A percentile compares a stretch with the other conserved stretches of the same genome.
phyloP scores from a whole-genome alignment of 2,329 filamentous ascomycete genomes.

The Falciphora oryzae region DNA sequence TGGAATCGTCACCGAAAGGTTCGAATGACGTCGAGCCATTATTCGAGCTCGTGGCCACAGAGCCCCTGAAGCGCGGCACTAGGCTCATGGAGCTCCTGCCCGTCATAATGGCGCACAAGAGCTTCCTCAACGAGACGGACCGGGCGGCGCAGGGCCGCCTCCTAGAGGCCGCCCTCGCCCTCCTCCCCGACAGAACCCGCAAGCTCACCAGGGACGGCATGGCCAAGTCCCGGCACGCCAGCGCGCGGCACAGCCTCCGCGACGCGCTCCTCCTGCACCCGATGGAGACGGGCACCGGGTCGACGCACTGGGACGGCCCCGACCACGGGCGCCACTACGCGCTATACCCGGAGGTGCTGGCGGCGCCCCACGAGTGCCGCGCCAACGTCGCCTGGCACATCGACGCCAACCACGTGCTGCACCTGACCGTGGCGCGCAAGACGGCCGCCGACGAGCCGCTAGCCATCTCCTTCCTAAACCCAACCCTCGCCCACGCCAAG shows the following conservation, averaged over 20 bases:
- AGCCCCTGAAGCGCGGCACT: slow-evolving; percentile 19
- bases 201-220: slow-evolving; percentile 16
- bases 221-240: slow-evolving; percentile 10
- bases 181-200: slow-evolving; percentile 19
- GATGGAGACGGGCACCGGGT: slow-evolving; percentile 21
- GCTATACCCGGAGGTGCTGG: slow-evolving; percentile 29
- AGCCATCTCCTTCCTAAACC: slow-evolving; percentile 32
- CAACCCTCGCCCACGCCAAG: slow-evolving; percentile 22
- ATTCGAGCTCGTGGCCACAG: slow-evolving; percentile 16
- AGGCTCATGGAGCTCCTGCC: slow-evolving; percentile 18
- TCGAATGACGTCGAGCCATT: neutral
- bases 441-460: slow-evolving; percentile 31
- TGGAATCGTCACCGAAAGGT: neutral
- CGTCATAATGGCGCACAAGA: slow-evolving; percentile 19
- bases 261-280: slow-evolving; percentile 18
- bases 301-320: slow-evolving; percentile 8
- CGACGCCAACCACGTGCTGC: slow-evolving; percentile 26
- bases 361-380: slow-evolving; percentile 35
- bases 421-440: slow-evolving; percentile 27
- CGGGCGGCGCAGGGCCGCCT: slow-evolving; percentile 16
- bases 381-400: slow-evolving; percentile 32
- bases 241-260: slow-evolving; percentile 15
- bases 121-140: slow-evolving; percentile 16
- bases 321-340: slow-evolving; percentile 16
- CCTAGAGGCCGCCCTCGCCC: slow-evolving; percentile 20